Evolutionary conservation across 2,329 filamentous ascomycete genomes (phyloP), one percentile per base, ranked within the genome.

Genomic region (Xylaria sp.): DNA sequence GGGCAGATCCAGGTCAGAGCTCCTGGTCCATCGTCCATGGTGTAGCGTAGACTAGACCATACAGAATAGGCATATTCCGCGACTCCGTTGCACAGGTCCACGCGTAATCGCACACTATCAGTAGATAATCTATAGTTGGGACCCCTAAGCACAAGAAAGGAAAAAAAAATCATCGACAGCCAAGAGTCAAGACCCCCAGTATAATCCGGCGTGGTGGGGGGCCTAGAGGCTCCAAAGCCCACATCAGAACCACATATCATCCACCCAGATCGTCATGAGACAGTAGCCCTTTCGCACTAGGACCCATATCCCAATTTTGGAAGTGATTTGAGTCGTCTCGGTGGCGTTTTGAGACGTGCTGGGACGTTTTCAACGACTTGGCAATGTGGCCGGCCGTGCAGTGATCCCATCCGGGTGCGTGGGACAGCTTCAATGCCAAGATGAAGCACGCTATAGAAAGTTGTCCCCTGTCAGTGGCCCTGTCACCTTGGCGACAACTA

Each of bases 221-320:
- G 54, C 63, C 61, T 64, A 64, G 61, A 64, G 61, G 58, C 58
- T 65, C 58, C 40, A 44, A 25, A 44, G 37, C 47, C 63, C 57
- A 58, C 47, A 54, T 48, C 38, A 25, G 40, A 31, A 43, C 63
- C 57, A 58, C 47, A 54, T 48, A 3, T 35, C 43, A 49, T 47
- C 64, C 60, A 66, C 54, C 44, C 17, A 54, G 57, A 59, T 54
- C 55, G 37, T 63, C 60, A 63, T 60, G 49, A 63, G 57, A 61
- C 63, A 48, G 38, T 33, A 29, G 46, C 10, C 25, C 29, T 38
- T 44, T 40, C 47, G 35, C 51, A 25, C 13, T 25, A 44, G 31
- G 55, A 38, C 46, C 54, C 60, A 53, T 58, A 11, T 35, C 51
- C 60, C 57, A 52, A 54, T 52, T 54, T 38, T 66, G 63, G 60